A percentile compares a stretch with the other conserved stretches of the same genome.
These are phyloP conservation scores for Saksenaea oblongispora DNA, from an alignment of 371 early-diverging fungal species.

Conservation along the genomic window DNA sequence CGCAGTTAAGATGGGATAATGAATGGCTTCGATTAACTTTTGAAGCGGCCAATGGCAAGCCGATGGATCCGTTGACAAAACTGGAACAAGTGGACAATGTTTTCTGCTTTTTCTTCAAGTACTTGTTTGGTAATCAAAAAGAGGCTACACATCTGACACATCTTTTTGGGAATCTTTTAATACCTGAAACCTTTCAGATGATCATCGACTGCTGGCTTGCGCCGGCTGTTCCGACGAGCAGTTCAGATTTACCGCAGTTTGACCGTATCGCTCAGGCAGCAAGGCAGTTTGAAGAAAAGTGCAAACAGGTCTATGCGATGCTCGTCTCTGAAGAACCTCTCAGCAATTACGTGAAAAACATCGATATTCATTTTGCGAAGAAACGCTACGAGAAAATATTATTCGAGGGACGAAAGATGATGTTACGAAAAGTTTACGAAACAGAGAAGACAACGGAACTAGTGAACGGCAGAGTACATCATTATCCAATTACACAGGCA, in stretches of 20 bases:
- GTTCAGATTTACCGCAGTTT: slow-evolving; percentile 11
- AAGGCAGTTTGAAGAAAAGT: slow-evolving; percentile 11
- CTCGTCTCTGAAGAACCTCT: background rate
- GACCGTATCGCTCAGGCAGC: slow-evolving; percentile 8
- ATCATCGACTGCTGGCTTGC: slow-evolving; percentile 8
- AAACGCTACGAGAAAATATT: slow-evolving; percentile 35
- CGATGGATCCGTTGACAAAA: background rate
- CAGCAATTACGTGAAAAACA: slow-evolving; percentile 20
- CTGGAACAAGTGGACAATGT: background rate
- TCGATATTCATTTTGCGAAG: slow-evolving; percentile 42
- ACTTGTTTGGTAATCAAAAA: slow-evolving; percentile 15
- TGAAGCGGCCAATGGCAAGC: background rate
- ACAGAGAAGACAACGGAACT: slow-evolving; percentile 21
- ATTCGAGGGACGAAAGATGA: slow-evolving; percentile 36
- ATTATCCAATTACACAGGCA: slow-evolving; percentile 43
- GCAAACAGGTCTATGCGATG: slow-evolving; percentile 1
- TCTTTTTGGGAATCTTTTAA: slow-evolving; percentile 21
- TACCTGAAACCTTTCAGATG: slow-evolving; percentile 18
- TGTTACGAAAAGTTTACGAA: slow-evolving; percentile 46
- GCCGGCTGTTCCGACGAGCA: slow-evolving; percentile 15
- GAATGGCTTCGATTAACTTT: background rate
- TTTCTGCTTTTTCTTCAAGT: background rate
- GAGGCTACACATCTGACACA: background rate
- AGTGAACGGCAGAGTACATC: slow-evolving; percentile 6
- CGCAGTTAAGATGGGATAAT: background rate